A percentile compares a stretch with the other conserved stretches of the same genome.
Evolutionary conservation across 257 asterid genomes (phyloP).

Genomic region (Plectranthus barbatus): DNA sequence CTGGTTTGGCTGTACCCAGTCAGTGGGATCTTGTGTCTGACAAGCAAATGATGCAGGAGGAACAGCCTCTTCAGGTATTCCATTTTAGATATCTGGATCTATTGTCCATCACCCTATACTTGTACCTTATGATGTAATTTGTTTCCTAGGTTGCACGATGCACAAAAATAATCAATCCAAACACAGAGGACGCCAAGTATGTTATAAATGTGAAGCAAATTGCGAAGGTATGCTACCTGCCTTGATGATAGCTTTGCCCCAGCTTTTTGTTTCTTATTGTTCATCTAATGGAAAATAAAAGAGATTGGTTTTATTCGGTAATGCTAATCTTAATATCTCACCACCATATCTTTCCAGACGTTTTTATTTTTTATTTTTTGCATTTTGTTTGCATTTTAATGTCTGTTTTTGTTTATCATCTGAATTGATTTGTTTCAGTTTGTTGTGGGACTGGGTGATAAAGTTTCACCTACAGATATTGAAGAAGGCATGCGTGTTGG

Average conservation of each 20-base stretch:
- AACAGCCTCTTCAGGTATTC: constrained; percentile 83
- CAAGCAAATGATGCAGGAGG: constrained; percentile 99
- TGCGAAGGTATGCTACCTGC: constrained; percentile 13
- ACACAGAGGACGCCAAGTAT: constrained; percentile 82
- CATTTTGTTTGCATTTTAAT: background rate
- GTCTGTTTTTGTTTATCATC: background rate
- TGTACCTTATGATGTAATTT: background rate
- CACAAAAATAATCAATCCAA: constrained; percentile 83
- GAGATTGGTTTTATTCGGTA: background rate
- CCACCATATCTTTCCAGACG: background rate
- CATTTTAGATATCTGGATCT: background rate
- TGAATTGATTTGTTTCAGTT: constrained; percentile 42
- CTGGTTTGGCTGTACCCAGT: constrained; percentile 97
- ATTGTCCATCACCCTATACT: background rate
- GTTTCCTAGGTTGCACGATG: constrained; percentile 73
- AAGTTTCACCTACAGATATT: constrained; percentile 95
- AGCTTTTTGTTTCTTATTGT: background rate
- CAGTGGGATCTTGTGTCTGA: constrained; percentile 99
- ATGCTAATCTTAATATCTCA: background rate
- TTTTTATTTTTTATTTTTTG: background rate
- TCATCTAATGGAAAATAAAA: background rate
- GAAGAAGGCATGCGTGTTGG: constrained; percentile 99
- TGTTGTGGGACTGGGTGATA: constrained; percentile 94
- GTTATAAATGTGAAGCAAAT: constrained; percentile 77
- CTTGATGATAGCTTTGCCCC: background rate